Evolutionary conservation across 495 filamentous ascomycete genomes (phyloP).

Genomic region (Neurospora tetrasperma): DNA sequence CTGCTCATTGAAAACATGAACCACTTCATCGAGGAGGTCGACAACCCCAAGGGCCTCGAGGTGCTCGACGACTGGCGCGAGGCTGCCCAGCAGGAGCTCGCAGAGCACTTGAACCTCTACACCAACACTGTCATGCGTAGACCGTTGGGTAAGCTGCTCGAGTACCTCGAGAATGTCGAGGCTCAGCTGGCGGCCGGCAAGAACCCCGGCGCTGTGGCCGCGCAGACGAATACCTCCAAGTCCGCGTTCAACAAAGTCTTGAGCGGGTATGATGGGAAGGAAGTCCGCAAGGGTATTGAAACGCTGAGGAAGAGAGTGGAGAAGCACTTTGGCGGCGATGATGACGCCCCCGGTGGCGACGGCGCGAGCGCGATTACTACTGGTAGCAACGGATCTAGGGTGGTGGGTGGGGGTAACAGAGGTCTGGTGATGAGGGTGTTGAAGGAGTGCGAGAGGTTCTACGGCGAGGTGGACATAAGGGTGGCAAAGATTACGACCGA

Average conservation of each 20-base stretch:
- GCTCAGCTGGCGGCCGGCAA: slow-evolving; percentile 48
- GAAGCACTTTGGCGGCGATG: slow-evolving; percentile 89
- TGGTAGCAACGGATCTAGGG: not conserved
- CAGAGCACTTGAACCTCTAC: slow-evolving; percentile 82
- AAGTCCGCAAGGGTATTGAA: slow-evolving; percentile 76
- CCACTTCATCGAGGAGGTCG: slow-evolving; percentile 86
- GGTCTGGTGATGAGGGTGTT: slow-evolving; percentile 67
- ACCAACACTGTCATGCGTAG: slow-evolving; percentile 78
- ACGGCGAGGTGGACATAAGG: slow-evolving; percentile 61
- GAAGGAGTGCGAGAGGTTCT: slow-evolving; percentile 71
- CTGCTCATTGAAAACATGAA: slow-evolving; percentile 98
- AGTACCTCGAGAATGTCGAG: slow-evolving; percentile 79
- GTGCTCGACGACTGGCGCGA: slow-evolving; percentile 74
- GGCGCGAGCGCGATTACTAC: not conserved
- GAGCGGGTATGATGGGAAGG: slow-evolving; percentile 65
- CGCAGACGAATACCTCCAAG: slow-evolving; percentile 68
- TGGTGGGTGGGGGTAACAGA: slow-evolving; percentile 19
- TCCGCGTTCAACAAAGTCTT: slow-evolving; percentile 76
- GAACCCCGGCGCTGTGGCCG: slow-evolving; percentile 42
- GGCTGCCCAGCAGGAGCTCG: slow-evolving; percentile 64
- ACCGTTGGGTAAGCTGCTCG: slow-evolving; percentile 80
- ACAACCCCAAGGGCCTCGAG: slow-evolving; percentile 53
- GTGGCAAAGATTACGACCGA: slow-evolving; percentile 51
- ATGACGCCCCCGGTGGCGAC: slow-evolving; percentile 36
- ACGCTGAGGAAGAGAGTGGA: slow-evolving; percentile 80